Evolutionary conservation across 345 rosid species (phyloP), one percentile per base, ranked within the genome.

Genomic region (Eucalyptus viminalis): DNA sequence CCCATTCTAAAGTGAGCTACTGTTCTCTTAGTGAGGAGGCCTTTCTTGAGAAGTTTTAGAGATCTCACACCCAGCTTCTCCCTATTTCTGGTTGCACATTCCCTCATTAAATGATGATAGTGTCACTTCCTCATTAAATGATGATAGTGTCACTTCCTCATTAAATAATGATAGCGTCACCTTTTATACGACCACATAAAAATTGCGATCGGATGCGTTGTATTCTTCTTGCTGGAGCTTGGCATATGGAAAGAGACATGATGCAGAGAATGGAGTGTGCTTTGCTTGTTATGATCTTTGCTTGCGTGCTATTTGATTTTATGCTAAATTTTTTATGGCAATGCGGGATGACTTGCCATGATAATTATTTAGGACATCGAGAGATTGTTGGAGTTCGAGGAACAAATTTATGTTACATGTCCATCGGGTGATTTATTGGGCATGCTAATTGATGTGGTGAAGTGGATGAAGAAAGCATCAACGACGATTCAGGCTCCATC

Each of bases 391-490:
- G 92, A 90, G 87, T 89, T 53, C 80, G 90, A 88, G 27, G 93
- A 91, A 76, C 83, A 88, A 54, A 92, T 92, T 67, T 91, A 92
- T 86, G 88, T 65, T 19, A 24, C 89, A 31, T 17, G 80, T 89
- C 80, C 86, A 53, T 88, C 93, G 16, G 51, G 92, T 87, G 80
- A 86, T 86, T 49, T 96, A 49, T 92, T 90, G 90, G 88, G 91
- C 89, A 89, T 92, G 29, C 89, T 96, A 89, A 86, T 88, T 89
- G 72, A 86, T 60, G 96, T 94, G 54, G 90, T 92, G 49, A 92
- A 90, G 92, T 95, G 97, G 98, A 94, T 96, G 86, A 90, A 90
- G 87, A 93, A 91, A 86, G 96, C 94, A 86, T 91, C 92, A 50
- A 91, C 88, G 60, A 90, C 91, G 87, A 90, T 94, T 90, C 91